A percentile compares a stretch with the other conserved stretches of the same genome.
These are phyloP conservation scores for Coemansia reversa DNA, from an alignment of 192 early-diverging fungal species.

Conservation along the genomic window DNA sequence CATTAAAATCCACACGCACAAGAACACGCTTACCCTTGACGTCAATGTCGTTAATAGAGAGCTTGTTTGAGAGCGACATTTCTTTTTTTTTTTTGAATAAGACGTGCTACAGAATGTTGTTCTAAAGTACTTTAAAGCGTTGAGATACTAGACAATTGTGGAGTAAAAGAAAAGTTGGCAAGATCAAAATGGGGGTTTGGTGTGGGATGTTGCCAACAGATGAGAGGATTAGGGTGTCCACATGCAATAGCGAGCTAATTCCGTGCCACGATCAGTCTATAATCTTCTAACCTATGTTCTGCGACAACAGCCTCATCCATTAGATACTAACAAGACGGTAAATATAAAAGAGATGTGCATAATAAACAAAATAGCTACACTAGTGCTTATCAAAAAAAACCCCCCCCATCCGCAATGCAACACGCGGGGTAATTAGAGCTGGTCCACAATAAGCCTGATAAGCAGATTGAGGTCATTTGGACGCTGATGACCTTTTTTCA, in stretches of 20 bases:
- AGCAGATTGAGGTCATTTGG: conserved; percentile 38
- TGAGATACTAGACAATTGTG: background rate
- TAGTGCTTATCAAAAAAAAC: background rate
- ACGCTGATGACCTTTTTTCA: conserved; percentile 49
- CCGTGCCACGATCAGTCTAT: too few relatives aligned
- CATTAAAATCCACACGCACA: conserved; percentile 98
- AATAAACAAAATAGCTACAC: background rate
- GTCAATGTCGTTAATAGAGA: conserved; percentile 83
- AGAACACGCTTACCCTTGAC: conserved; percentile 85
- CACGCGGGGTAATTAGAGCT: conserved; percentile 8
- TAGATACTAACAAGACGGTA: background rate
- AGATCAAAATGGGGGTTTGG: background rate
- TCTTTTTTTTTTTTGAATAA: background rate
- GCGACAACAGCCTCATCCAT: too few relatives aligned
- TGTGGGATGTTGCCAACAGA: too few relatives aligned
- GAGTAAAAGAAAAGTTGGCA: conserved; percentile 7
- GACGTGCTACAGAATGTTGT: background rate
- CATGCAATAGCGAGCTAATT: too few relatives aligned
- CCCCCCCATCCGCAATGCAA: too few relatives aligned
- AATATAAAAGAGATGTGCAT: background rate
- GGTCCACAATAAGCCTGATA: conserved; percentile 33
- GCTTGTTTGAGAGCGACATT: conserved; percentile 69
- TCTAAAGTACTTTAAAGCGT: background rate
- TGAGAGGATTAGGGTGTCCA: too few relatives aligned
- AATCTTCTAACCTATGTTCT: too few relatives aligned